Evolutionary conservation across 306 rosid species (phyloP), one percentile per base, ranked within the genome.

Genomic region (Bauhinia variegata): DNA sequence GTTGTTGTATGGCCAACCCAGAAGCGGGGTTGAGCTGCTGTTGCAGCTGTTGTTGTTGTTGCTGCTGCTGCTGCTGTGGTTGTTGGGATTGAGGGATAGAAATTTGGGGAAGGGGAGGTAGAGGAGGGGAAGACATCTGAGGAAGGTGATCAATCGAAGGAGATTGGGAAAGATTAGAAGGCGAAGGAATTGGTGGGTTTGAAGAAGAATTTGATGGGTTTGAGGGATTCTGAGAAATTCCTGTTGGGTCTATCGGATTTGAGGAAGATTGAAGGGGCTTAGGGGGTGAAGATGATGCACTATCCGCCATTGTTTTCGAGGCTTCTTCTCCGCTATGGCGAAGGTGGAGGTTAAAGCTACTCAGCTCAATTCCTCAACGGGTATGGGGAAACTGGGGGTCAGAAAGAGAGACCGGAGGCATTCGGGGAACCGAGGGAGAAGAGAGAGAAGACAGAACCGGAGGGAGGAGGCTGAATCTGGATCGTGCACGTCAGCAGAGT

Each of bases 121-220:
- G 81, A 1, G 90, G 82, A 28, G 90, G 87, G 46, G 84, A 83
- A 50, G 91, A 72, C 36, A 85, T 83, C 63, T 82, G 88, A 37
- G 78, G 60, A 1, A 80, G 55, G 13, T 80, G 77, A 51, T 80
- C 78, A 55, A 80, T 71, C 8, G 84, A 80, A 17, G 91, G 91
- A 7, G 88, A 82, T 38, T 82, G 91, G 28, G 85, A 62, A 31
- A 79, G 74, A 17, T 73, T 61, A 23, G 87, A 71, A 54, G 91
- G 82, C 2, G 88, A 83, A 11, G 60, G 78, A 46, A 77, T 78
- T 44, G 66, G 54, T 46, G 84, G 84, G 56, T 75, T 83, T 37
- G 65, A 41, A 4, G 79, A 14, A 14, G 82, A 73, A 60, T 38
- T 68, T 9, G 77, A 50, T 61, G 75, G 73, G 72, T 77, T 79